Evolutionary conservation across 441 rosid species (phyloP).

Genomic region (Macaranga tanarius): DNA sequence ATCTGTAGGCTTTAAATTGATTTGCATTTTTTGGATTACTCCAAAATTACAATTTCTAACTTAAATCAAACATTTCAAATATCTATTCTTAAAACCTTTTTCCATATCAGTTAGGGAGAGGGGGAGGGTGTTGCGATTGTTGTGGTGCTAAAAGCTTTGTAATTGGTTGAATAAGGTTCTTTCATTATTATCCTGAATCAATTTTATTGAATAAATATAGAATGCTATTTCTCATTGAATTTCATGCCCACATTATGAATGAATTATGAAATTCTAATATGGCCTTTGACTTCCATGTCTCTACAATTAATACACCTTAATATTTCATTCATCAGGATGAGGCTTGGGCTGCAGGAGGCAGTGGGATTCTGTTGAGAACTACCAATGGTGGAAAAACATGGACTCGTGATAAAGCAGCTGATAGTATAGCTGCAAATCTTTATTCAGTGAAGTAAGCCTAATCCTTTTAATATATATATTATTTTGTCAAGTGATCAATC

Average conservation of each 20-base stretch:
- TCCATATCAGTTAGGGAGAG: no score
- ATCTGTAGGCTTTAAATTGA: no score
- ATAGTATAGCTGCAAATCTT: constrained; percentile 88
- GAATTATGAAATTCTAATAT: neutral
- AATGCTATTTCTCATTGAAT: no score
- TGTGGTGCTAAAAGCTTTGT: neutral
- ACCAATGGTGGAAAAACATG: constrained; percentile 87
- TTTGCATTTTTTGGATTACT: no score
- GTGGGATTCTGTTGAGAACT: constrained; percentile 84
- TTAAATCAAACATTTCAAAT: no score
- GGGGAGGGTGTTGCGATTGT: no score
- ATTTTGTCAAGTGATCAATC: neutral
- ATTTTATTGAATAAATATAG: no score
- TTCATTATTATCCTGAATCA: no score
- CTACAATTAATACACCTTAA: neutral
- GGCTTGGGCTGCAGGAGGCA: constrained; percentile 99
- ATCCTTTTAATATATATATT: neutral
- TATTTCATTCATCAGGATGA: constrained; percentile 53
- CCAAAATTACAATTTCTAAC: no score
- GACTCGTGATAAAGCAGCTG: constrained; percentile 97
- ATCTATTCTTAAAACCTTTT: no score
- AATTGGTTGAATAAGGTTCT: neutral
- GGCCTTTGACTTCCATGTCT: neutral
- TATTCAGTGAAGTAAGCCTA: constrained; percentile 79
- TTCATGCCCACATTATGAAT: no score